These are phyloP conservation scores for Colletotrichum spinosum DNA, from an alignment of 2,329 filamentous ascomycete species.

Conservation along the genomic window DNA sequence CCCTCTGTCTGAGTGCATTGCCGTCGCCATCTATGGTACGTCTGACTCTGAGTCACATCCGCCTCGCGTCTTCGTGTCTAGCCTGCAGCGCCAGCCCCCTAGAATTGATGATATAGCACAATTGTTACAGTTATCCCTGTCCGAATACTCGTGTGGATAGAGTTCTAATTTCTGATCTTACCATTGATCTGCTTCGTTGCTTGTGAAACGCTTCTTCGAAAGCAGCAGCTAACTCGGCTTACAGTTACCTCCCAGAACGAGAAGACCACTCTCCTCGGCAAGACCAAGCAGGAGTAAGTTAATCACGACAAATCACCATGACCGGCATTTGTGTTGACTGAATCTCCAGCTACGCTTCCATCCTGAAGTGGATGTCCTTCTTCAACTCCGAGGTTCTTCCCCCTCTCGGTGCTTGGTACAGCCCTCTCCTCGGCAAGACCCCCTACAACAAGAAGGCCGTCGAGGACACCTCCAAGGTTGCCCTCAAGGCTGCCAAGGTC, in stretches of 20 bases:
- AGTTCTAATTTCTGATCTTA: slow-evolving; percentile 82
- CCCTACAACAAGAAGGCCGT: slow-evolving; percentile 98
- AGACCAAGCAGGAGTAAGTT: slow-evolving; percentile 98
- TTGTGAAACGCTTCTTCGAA: slow-evolving; percentile 11
- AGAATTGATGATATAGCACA: slow-evolving; percentile 78
- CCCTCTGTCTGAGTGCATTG: slow-evolving; percentile 87
- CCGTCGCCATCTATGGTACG: slow-evolving; percentile 98
- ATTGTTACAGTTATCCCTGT: slow-evolving; percentile 97
- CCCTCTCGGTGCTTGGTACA: slow-evolving; percentile 82
- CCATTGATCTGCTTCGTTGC: slow-evolving; percentile 42
- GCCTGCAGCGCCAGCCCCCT: slow-evolving; percentile 37
- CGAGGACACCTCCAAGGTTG: slow-evolving; percentile 79
- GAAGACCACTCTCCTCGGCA: slow-evolving; percentile 98
- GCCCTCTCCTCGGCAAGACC: slow-evolving; percentile 82
- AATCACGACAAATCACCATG: slow-evolving; percentile 32
- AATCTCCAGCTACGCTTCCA: slow-evolving; percentile 81
- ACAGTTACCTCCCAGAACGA: slow-evolving; percentile 99
- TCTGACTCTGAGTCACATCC: slow-evolving; percentile 47
- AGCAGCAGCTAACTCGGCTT: slow-evolving; percentile 46
- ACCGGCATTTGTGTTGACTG: slow-evolving; percentile 22
- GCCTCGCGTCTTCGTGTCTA: slow-evolving; percentile 29
- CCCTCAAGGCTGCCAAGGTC: slow-evolving; percentile 75
- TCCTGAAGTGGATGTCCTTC: slow-evolving; percentile 98
- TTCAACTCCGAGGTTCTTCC: slow-evolving; percentile 89
- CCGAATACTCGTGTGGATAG: slow-evolving; percentile 88